Evolutionary conservation across 495 filamentous ascomycete genomes (phyloP), one percentile per base, ranked within the genome.

Genomic region (Penicillium paradoxum): DNA sequence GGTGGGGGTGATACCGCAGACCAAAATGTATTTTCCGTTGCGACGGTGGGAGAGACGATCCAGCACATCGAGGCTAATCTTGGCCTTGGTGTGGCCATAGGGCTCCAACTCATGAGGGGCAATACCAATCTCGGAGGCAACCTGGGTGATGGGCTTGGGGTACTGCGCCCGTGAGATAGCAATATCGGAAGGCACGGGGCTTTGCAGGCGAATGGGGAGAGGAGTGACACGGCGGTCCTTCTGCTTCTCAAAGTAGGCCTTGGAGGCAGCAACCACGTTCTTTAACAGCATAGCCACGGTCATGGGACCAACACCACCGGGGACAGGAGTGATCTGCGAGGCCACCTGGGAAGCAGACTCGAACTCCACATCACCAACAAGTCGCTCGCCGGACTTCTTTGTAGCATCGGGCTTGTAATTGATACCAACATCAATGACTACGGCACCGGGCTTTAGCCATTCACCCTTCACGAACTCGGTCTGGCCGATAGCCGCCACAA

Each of bases 381-480:
- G 79, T 54, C 91, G 83, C 67, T 90, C 79, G 3, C 93, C 95
- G 15, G 90, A 95, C 73, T 97, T 97, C 71, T 87, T 95, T 36
- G 89, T 84, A n/a, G 82, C 79, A 65, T 98, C 93, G n/a, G 87
- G 82, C 56, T 97, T 85, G 76, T 89, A 97, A 73, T 97, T 98
- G 49, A 91, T 98, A 42, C 93, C 93, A 21, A 98, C 93, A 66
- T 98, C 93, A 65, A 98, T 96, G 22, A 98, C 91, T 13, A 97
- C 91, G 17, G 80, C 89, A 19, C 93, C 93, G 9, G 86, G 83
- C 75, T 97, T 98, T 59, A 98, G 67, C 90, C 90, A 96, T 36
- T 97, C 91, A 46, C 92, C 93, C 69, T 90, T 91, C 58, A 98
- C 82, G 60, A 95, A 93, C 50, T 81, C 80, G 3, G 91, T 79